phyloP scores from a whole-genome alignment of 495 filamentous ascomycete genomes.

The Staphylotrichum tortipilum region DNA sequence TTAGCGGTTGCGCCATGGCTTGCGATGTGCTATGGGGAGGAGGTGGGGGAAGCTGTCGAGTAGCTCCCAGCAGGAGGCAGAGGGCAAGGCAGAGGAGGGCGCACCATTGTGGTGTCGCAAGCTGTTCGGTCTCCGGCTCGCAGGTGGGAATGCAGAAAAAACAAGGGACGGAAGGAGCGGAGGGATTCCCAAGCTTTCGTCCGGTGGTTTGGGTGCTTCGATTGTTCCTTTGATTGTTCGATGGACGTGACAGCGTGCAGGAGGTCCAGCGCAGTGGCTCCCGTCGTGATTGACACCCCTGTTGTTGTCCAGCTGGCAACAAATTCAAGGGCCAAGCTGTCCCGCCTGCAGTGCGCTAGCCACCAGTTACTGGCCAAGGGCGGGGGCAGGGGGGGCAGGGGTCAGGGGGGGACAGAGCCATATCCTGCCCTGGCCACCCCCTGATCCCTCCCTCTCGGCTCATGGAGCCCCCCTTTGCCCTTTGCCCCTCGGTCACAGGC shows the following conservation, averaged over 20 bases:
- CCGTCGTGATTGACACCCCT: slow-evolving; percentile 8
- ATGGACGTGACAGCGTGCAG: background rate
- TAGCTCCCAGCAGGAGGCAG: background rate
- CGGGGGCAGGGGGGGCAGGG: no score
- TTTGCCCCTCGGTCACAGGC: slow-evolving; percentile 10
- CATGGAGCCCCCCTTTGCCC: background rate
- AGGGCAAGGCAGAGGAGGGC: background rate
- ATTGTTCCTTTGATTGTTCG: no score
- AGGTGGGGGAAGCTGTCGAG: background rate
- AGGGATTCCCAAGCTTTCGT: no score
- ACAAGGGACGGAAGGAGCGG: background rate
- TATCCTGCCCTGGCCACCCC: no score
- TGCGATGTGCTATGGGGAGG: no score
- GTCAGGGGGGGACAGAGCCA: no score
- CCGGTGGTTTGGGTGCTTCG: background rate
- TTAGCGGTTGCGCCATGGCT: no score
- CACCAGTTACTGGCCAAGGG: no score
- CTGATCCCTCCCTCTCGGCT: no score
- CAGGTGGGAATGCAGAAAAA: background rate
- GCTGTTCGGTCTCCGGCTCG: background rate
- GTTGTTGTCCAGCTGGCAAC: slow-evolving; percentile 27
- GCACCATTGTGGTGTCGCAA: slow-evolving; percentile 14
- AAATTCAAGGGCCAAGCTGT: slow-evolving; percentile 23
- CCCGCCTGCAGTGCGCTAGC: background rate
- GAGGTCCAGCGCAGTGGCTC: no score